phyloP scores from a whole-genome alignment of 768 basidiomycete genomes.

The Boletus vermiculosoides region DNA sequence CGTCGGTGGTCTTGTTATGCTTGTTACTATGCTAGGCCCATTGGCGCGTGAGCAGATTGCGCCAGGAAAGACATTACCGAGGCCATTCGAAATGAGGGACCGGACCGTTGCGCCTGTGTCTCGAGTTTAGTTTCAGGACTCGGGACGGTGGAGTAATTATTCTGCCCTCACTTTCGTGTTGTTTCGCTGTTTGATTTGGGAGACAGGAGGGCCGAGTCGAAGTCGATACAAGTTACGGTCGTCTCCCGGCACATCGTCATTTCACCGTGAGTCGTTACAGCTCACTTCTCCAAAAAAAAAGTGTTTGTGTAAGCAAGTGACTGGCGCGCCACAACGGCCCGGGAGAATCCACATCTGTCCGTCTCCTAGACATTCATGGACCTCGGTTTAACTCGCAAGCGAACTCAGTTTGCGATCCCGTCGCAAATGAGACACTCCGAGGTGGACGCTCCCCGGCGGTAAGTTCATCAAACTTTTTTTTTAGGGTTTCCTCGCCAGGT shows the following conservation, averaged over 20 bases:
- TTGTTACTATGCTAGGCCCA: background rate
- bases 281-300: background rate
- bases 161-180: background rate
- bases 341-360: background rate
- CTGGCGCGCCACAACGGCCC: background rate
- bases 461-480: background rate
- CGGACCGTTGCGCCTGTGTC: background rate
- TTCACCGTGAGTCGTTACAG: background rate
- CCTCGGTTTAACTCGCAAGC: background rate
- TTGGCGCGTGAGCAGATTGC: background rate
- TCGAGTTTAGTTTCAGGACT: too few species aligned
- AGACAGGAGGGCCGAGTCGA: too few species aligned
- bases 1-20: background rate
- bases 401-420: slow-evolving; percentile 4
- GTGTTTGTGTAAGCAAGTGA: background rate
- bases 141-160: too few species aligned
- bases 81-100: background rate
- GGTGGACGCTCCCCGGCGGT: background rate
- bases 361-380: background rate
- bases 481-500: background rate
- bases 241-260: background rate
- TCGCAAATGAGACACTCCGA: background rate
- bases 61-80: background rate
- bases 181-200: background rate
- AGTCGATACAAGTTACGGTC: too few species aligned